These are phyloP conservation scores for Colletotrichum cordylinicola DNA, from an alignment of 2,329 filamentous ascomycete genomes.

Conservation along the genomic window DNA sequence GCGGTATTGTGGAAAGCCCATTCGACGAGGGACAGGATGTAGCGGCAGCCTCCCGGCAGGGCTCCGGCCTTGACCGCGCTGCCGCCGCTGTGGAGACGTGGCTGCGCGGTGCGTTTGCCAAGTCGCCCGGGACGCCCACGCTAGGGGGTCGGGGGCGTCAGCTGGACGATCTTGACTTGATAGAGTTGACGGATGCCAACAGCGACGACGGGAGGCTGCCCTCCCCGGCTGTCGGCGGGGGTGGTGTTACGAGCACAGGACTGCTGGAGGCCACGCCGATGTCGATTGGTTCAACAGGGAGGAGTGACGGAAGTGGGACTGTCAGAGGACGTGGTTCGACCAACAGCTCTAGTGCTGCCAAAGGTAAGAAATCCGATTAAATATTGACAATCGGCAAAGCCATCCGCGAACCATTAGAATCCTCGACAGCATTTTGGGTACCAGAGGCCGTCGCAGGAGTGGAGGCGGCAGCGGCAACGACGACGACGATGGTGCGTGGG, in stretches of 20 bases:
- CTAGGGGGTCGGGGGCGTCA: constrained; percentile 41
- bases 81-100: constrained; percentile 89
- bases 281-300: constrained; percentile 38
- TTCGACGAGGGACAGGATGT: constrained; percentile 53
- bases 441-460: background rate
- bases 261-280: constrained; percentile 35
- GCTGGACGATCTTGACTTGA: constrained; percentile 65
- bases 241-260: constrained; percentile 24
- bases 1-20: constrained; percentile 56
- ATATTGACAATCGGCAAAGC: background rate
- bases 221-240: constrained; percentile 11
- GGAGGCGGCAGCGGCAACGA: background rate
- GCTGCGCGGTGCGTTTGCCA: constrained; percentile 81
- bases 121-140: constrained; percentile 59
- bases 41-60: constrained; percentile 47
- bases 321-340: constrained; percentile 39
- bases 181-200: constrained; percentile 71
- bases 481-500: background rate
- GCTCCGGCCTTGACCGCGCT: constrained; percentile 75
- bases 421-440: background rate
- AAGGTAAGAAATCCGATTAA: constrained; percentile 54
- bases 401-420: background rate
- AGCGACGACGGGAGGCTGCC: constrained; percentile 56
- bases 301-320: constrained; percentile 41
- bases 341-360: constrained; percentile 33